These are phyloP conservation scores for Angomonas desouzai DNA, from an alignment of 208 protist genomes.

Conservation along the genomic window DNA sequence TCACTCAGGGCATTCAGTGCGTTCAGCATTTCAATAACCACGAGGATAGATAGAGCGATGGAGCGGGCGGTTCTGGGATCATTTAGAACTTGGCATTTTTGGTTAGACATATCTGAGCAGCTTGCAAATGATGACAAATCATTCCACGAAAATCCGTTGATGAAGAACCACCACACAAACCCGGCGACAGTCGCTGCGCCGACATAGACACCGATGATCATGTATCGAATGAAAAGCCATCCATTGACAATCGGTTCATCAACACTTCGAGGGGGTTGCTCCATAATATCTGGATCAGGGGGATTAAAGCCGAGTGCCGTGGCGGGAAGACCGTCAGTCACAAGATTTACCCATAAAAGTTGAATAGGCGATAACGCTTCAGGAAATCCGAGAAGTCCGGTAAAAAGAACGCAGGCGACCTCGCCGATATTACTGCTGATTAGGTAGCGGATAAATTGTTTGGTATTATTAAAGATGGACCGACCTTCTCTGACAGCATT, in stretches of 20 bases:
- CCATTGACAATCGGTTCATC: constrained; percentile 88
- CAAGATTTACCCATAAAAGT: constrained; percentile 98
- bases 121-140: constrained; percentile 55
- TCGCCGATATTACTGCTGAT: constrained; percentile 98
- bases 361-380: constrained; percentile 95
- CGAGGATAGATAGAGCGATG: constrained; percentile 91
- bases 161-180: constrained; percentile 85
- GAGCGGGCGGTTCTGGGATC: constrained; percentile 74
- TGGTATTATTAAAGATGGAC: constrained; percentile 97
- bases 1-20: constrained; percentile 94
- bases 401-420: constrained; percentile 85
- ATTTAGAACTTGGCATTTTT: constrained; percentile 43
- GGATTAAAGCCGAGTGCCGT: constrained; percentile 95
- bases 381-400: constrained; percentile 87
- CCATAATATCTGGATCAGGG: constrained; percentile 87
- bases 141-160: constrained; percentile 63
- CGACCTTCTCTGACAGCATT: constrained; percentile 94
- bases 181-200: constrained; percentile 77
- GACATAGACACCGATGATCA: constrained; percentile 80
- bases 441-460: constrained; percentile 97
- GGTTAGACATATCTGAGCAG: constrained; percentile 49
- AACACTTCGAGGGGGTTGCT: constrained; percentile 73
- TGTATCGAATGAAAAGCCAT: constrained; percentile 81
- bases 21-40: constrained; percentile 95
- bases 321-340: constrained; percentile 98